Evolutionary conservation across 495 filamentous ascomycete species (phyloP).

Genomic region (Aspergillus steynii): DNA sequence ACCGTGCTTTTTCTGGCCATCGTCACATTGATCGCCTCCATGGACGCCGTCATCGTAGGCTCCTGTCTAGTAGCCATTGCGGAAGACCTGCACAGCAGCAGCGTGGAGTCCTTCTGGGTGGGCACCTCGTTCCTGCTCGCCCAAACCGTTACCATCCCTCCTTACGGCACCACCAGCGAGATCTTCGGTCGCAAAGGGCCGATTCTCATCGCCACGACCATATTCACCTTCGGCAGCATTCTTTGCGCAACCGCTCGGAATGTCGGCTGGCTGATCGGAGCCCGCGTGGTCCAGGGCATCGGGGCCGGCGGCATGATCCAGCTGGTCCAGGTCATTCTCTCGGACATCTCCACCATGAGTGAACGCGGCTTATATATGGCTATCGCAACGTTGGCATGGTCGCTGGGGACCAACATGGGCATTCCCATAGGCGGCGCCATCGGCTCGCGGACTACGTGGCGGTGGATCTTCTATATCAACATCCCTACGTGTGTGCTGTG

Average conservation of each 20-base stretch:
- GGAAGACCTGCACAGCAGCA: constrained; percentile 39
- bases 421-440: constrained; percentile 28
- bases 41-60: constrained; percentile 55
- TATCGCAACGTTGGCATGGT: constrained; percentile 32
- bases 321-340: constrained; percentile 28
- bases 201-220: constrained; percentile 21
- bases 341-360: constrained; percentile 41
- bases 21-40: constrained; percentile 50
- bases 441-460: constrained; percentile 15
- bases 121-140: constrained; percentile 55
- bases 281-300: constrained; percentile 36
- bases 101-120: constrained; percentile 54
- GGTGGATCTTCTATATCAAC: constrained; percentile 42
- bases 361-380: constrained; percentile 35
- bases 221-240: constrained; percentile 32
- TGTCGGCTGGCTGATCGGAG: constrained; percentile 27
- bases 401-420: constrained; percentile 31
- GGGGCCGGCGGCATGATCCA: constrained; percentile 34
- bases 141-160: constrained; percentile 47
- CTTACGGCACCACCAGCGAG: constrained; percentile 41
- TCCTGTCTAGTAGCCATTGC: constrained; percentile 23
- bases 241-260: constrained; percentile 17
- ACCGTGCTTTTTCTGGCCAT: constrained; percentile 43
- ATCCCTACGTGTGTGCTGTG: constrained; percentile 35
- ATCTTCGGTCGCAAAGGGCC: not conserved